A percentile compares a stretch with the other conserved stretches of the same genome.
These are phyloP conservation scores for Neocallimastix lanati DNA, from an alignment of 192 early-diverging fungal genomes.

Conservation along the genomic window DNA sequence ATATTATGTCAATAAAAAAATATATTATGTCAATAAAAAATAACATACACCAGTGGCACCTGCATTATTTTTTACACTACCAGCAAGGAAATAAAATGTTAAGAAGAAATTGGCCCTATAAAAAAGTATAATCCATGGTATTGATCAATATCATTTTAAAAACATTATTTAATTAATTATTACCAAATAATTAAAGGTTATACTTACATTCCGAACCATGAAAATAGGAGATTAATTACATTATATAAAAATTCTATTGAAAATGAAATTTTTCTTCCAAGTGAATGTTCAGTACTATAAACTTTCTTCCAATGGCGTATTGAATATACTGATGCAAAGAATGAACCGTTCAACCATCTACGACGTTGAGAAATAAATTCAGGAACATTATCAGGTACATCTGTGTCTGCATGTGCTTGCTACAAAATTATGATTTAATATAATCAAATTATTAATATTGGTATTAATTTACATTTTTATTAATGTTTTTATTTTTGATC, in stretches of 20 bases:
- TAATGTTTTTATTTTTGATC: background rate
- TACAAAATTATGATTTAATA: too few relatives aligned
- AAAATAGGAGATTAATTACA: slow-evolving; percentile 41
- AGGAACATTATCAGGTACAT: slow-evolving; percentile 49
- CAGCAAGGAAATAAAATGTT: slow-evolving; percentile 31
- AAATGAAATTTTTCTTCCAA: slow-evolving; percentile 38
- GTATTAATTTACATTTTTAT: background rate
- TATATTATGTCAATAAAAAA: too few relatives aligned
- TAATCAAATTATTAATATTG: too few relatives aligned
- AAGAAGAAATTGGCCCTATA: slow-evolving; percentile 31
- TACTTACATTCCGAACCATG: slow-evolving; percentile 51
- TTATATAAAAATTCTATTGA: slow-evolving; percentile 49
- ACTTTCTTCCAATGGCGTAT: slow-evolving; percentile 38
- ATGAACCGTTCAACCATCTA: slow-evolving; percentile 65
- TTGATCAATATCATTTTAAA: too few relatives aligned
- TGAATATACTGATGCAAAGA: slow-evolving; percentile 59
- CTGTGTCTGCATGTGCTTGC: slow-evolving; percentile 47
- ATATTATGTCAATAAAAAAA: too few relatives aligned
- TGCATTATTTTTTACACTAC: slow-evolving; percentile 20
- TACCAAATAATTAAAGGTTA: too few relatives aligned
- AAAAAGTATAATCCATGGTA: too few relatives aligned
- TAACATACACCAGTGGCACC: background rate
- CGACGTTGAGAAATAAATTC: slow-evolving; percentile 63
- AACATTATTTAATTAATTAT: too few relatives aligned
- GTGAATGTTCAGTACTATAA: slow-evolving; percentile 39